Evolutionary conservation across 2,329 filamentous ascomycete species (phyloP), one percentile per base, ranked within the genome.

Genomic region (Immersiporthe knoxdaviesiana): DNA sequence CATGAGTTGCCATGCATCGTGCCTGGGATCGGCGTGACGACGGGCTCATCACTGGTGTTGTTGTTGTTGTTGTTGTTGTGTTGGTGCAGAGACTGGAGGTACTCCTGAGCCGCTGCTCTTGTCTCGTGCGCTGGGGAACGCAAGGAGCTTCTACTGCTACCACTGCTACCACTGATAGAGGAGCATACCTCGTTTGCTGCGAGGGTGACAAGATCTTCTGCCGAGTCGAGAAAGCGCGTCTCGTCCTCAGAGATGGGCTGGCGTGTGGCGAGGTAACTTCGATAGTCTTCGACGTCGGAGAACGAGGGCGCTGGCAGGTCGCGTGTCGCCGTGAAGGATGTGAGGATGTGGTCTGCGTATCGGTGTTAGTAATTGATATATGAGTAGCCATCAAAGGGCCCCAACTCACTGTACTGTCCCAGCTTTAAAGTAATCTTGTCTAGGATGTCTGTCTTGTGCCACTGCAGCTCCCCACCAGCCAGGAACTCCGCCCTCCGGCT

Each of bases 401-500:
- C 18, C 44, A 39, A 68, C 86, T 77, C 79, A 91, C 89, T 90
- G 76, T 92, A 93, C 74, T 91, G 88, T 41, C 85, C 84, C 11
- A 92, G 78, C 76, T 92, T 92, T 72, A 86, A 84, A 21, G 87
- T 90, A 66, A 92, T 88, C 72, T 86, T 84, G 18, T 86, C 87
- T 6, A 92, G 76, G 6, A 91, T 78, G 61, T 89, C 85, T 0
- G 85, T 88, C 74, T 87, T 86, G 71, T 85, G 85, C 78, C 85
- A 87, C 71, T 89, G 85, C 58, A 90, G 77, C 65, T 90, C 87
- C 6, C 82, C 83, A 1, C 85, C 85, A 2, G 83, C 82, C 68
- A 84, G 81, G 5, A 79, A 82, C 37, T 90, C 88, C 2, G 82
- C 81, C 11, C 90, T 82, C 37, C 90, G 80, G 1, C 89, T 91